Percentiles rank a stretch among this genome's conserved stretches.
phyloP scores from a whole-genome alignment of 495 filamentous ascomycete genomes.

The Penicillium pancosmium region DNA sequence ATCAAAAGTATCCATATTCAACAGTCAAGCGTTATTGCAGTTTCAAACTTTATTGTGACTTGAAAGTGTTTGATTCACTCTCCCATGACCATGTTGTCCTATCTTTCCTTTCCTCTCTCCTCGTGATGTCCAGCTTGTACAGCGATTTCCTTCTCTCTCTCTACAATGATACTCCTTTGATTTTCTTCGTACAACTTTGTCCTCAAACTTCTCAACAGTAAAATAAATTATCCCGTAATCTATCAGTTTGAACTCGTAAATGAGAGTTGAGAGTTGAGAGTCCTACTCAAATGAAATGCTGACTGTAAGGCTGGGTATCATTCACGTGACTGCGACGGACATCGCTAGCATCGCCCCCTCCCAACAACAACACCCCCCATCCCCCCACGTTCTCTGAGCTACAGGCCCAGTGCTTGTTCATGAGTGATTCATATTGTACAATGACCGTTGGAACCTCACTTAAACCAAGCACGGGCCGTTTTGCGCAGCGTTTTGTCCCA shows the following conservation, averaged over 20 bases:
- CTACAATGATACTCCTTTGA: slow-evolving; percentile 18
- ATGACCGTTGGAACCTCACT: slow-evolving; percentile 32
- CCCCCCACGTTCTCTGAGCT: slow-evolving; percentile 21
- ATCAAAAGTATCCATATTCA: background rate
- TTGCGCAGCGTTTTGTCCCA: slow-evolving; percentile 24
- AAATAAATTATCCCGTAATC: background rate
- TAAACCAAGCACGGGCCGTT: slow-evolving; percentile 27
- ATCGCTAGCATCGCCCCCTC: slow-evolving; percentile 27
- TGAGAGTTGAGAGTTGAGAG: background rate
- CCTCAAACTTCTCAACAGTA: background rate
- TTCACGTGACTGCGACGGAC: slow-evolving; percentile 15
- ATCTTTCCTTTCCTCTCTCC: slow-evolving; percentile 16
- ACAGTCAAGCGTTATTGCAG: background rate
- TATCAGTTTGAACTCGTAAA: background rate
- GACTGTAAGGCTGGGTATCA: slow-evolving; percentile 15
- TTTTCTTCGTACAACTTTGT: background rate
- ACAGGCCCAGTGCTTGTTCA: slow-evolving; percentile 23
- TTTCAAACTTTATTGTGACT: background rate
- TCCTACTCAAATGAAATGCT: background rate
- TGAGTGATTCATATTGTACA: slow-evolving; percentile 32
- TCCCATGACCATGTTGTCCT: background rate
- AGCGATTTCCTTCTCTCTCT: slow-evolving; percentile 17
- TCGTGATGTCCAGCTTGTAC: slow-evolving; percentile 26
- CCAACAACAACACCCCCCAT: slow-evolving; percentile 23
- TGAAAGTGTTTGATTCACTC: background rate